Conservation (phyloP, 768 basidiomycete species). For the Cyclocybe cylindracea region DNA sequence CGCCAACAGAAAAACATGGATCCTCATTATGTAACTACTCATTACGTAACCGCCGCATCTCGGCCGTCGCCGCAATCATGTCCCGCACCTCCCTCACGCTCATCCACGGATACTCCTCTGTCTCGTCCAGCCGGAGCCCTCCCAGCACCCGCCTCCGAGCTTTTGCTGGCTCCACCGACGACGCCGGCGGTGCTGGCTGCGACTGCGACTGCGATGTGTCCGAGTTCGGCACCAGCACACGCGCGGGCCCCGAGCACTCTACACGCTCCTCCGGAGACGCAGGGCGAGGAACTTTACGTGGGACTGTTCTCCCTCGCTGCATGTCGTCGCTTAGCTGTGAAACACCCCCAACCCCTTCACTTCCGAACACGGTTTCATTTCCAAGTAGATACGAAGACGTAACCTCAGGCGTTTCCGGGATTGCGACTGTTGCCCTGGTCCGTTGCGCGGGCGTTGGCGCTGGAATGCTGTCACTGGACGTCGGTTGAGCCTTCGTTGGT, state of each 20-base stretch:
- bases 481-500: too few relatives aligned
- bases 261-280: slow-evolving; percentile 31
- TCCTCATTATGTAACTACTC: slow-evolving; percentile 13
- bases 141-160: neutral
- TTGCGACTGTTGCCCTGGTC: too few relatives aligned
- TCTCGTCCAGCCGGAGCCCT: slow-evolving; percentile 4
- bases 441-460: too few relatives aligned
- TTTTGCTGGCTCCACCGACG: neutral
- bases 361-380: too few relatives aligned
- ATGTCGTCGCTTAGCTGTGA: neutral
- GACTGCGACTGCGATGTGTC: slow-evolving; percentile 48
- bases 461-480: too few relatives aligned
- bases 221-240: slow-evolving; percentile 57
- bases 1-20: slow-evolving; percentile 13
- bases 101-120: slow-evolving; percentile 16
- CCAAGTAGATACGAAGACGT: too few relatives aligned
- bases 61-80: slow-evolving; percentile 10
- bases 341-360: too few relatives aligned
- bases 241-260: slow-evolving; percentile 33
- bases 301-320: slow-evolving; percentile 18
- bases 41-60: slow-evolving; percentile 1
- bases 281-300: slow-evolving; percentile 51
- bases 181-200: slow-evolving; percentile 26
- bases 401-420: too few relatives aligned
- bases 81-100: slow-evolving; percentile 10